Percentiles rank a stretch among this genome's conserved stretches.
These are phyloP conservation scores for Leccinellum rugosiceps DNA, from an alignment of 768 basidiomycete genomes.

Conservation along the genomic window DNA sequence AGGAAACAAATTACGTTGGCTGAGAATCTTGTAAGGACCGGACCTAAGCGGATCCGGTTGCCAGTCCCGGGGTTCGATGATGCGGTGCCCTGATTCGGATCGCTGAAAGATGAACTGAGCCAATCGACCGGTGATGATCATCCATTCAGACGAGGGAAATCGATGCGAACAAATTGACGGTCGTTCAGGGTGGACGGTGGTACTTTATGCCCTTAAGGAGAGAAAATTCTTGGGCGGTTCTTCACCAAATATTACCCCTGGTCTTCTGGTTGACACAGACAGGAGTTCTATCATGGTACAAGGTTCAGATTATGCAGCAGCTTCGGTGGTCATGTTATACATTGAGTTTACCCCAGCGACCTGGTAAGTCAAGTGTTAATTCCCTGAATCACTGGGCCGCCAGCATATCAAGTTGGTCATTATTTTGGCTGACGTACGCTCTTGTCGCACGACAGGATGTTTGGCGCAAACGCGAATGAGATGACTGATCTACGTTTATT, in stretches of 20 bases:
- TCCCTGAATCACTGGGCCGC: too few relatives aligned
- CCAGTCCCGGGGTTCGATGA: neutral
- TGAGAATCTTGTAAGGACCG: neutral
- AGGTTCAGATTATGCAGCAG: neutral
- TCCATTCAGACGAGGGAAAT: neutral
- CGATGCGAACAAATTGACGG: neutral
- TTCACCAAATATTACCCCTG: neutral
- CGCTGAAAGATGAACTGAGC: neutral
- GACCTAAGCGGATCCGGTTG: neutral
- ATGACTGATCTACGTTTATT: neutral
- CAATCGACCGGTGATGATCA: neutral
- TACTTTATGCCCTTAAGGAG: neutral
- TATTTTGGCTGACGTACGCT: neutral
- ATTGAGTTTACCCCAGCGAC: slow-evolving; percentile 14
- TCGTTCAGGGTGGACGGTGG: neutral
- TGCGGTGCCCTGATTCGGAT: neutral
- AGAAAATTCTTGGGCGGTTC: neutral
- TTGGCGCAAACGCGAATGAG: slow-evolving; percentile 10
- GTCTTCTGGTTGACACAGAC: neutral
- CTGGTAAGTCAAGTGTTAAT: slow-evolving; percentile 4
- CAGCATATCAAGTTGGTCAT: neutral
- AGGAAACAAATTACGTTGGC: neutral
- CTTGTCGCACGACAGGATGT: slow-evolving; percentile 3
- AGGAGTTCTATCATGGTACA: neutral
- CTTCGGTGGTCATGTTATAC: slow-evolving; percentile 10